Evolutionary conservation across 768 basidiomycete genomes (phyloP), one percentile per base, ranked within the genome.

Genomic region (Tricholoma furcatifolium): DNA sequence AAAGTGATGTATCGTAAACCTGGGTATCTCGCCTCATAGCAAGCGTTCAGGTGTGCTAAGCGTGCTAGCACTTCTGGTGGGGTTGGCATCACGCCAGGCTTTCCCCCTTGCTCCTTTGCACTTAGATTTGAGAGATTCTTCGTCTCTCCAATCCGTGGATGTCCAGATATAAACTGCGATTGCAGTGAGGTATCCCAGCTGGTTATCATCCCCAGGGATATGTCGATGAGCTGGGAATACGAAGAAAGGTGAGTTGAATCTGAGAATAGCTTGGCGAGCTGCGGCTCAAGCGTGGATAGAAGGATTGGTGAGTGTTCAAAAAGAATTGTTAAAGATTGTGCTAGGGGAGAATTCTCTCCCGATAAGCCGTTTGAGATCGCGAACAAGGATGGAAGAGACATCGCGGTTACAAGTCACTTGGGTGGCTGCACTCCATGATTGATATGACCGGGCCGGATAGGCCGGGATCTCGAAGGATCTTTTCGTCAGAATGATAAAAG

Each of bases 1-100:
- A 94, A 97, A 5, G 92, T 94, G 70, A 97, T 91, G 64, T 93
- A 96, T 17, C 89, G 79, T 57, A 97, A 65, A 3, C 87, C 84
- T 0, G 87, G 83, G 62, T 86, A 96, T 48, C 70, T 70, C 24
- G 64, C 71, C 65, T 94, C 91, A 63, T 95, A 96, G 57, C 81
- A 80, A 10, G 72, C 76, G 59, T 97, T 97, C 45, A 96, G 78
- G 58, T 88, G 80, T 30, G 66, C 77, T 15, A 97, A 78, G 8
- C 91, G 82, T 6, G 72, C 79, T 18, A 96, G 74, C 34, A 94
- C 85, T 53, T 84, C 84, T 23, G 88, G 85, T 6, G 85, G 80
- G 8, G 91, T 92, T 17, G 79, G 77, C 10, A 70, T 69, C 3
- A 69, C 67, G 0, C 65, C 69, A 39, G 67, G 63, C 23, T 57